Base-by-base conservation (phyloP, 495 filamentous ascomycete genomes). In the Lophiotrema nucula region DNA sequence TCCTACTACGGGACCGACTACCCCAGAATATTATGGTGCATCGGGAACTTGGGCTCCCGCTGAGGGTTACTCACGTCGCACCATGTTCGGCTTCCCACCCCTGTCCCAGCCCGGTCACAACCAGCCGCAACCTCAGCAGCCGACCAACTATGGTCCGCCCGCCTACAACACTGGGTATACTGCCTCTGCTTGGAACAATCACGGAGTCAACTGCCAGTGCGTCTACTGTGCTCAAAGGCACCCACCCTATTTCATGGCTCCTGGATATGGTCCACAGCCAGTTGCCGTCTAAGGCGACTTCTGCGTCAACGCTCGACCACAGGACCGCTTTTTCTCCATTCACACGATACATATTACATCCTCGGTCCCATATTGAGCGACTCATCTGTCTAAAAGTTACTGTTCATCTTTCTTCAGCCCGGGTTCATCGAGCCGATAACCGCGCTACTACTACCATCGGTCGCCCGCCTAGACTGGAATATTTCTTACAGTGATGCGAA, bases 141-240 rank as follows among this genome's bases (percentile, higher is more conserved):
- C 69, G 22, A 22, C 56, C 46, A 60, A 48, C 33, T 60, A 58
- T 49, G 64, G 67, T 22, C 58, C 47, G 11, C 54, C 69, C 18
- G 51, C 62, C 2, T 72, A 66, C 52, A 53, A 45, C 28, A 23
- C 58, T 4, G 55, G 60, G 63, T 69, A 66, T 43, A 56, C 53
- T 21, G 52, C 63, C 23, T 48, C 54, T 6, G 56, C 50, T 18
- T 74, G 71, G 71, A 70, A 56, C 49, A 66, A 54, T 41, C 67
- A 70, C 33, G 79, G 79, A 42, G 77, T 79, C 25, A 88, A 85
- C 18, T 93, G 88, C 68, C 78, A 76, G 55, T 93, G 89, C 69
- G 68, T 74, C 44, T 81, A 83, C 50, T 92, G 88, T 70, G 72
- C 75, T 10, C 84, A 81, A 57, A 81, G 85, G 53, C 69, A 83